A percentile compares a stretch with the other conserved stretches of the same genome.
Conservation (phyloP, 108 stramenopile species). For the Chaetoceros tenuissimus region DNA sequence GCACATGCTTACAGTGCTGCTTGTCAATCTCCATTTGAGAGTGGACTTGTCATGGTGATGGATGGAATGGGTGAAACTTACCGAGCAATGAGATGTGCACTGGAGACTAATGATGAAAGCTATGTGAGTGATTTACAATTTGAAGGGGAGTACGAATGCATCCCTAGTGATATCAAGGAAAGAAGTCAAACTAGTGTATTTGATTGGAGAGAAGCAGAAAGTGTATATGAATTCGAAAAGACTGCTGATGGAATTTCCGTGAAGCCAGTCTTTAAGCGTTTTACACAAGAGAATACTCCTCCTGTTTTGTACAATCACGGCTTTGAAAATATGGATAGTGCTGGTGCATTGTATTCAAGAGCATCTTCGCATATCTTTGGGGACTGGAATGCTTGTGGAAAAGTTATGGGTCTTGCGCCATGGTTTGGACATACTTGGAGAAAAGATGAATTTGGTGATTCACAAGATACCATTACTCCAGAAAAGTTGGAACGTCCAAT, state of each 20-base stretch:
- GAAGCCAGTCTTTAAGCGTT: slow-evolving; percentile 85
- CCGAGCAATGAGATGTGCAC: slow-evolving; percentile 67
- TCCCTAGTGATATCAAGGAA: slow-evolving; percentile 68
- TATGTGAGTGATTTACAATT: slow-evolving; percentile 70
- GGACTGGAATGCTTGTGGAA: slow-evolving; percentile 95
- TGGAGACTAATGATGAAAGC: slow-evolving; percentile 25
- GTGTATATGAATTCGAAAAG: slow-evolving; percentile 74
- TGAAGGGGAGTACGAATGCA: slow-evolving; percentile 36
- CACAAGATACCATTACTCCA: slow-evolving; percentile 10
- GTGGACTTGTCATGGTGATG: slow-evolving; percentile 88
- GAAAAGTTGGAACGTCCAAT: slow-evolving; percentile 33
- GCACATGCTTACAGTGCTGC: slow-evolving; percentile 93
- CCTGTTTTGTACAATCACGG: slow-evolving; percentile 76
- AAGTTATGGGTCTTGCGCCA: slow-evolving; percentile 95
- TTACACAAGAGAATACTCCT: slow-evolving; percentile 72
- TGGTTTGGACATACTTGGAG: slow-evolving; percentile 74
- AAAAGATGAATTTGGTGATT: slow-evolving; percentile 16
- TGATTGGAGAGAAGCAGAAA: slow-evolving; percentile 91
- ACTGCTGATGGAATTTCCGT: slow-evolving; percentile 22
- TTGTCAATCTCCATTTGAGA: slow-evolving; percentile 68
- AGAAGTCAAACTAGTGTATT: slow-evolving; percentile 28
- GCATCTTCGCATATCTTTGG: slow-evolving; percentile 91
- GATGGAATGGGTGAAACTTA: slow-evolving; percentile 93
- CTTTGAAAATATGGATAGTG: slow-evolving; percentile 91
- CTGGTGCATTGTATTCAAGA: slow-evolving; percentile 92